Conservation (phyloP, 768 basidiomycete species). For the Psilocybe sp. region DNA sequence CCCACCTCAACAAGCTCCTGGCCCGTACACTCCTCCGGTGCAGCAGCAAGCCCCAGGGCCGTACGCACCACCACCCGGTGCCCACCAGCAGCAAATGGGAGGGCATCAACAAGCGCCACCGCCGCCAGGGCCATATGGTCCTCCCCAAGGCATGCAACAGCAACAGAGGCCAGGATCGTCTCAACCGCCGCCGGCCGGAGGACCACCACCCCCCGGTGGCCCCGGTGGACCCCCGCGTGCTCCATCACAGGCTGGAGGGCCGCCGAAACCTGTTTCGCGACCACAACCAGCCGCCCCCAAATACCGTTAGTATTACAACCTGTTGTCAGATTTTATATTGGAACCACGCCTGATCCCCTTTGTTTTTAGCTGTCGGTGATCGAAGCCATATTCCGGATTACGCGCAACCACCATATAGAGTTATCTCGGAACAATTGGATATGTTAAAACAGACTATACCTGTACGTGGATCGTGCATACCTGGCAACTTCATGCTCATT, state of each 20-base stretch:
- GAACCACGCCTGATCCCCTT: background rate
- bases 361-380: constrained; percentile 75
- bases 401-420: constrained; percentile 60
- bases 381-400: constrained; percentile 85
- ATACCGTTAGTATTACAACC: constrained; percentile 38
- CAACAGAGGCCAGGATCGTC: constrained; percentile 22
- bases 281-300: constrained; percentile 31
- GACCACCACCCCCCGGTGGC: constrained; percentile 30
- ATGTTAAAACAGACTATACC: constrained; percentile 73
- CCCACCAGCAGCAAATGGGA: constrained; percentile 24
- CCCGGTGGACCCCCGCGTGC: constrained; percentile 16
- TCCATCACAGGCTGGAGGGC: constrained; percentile 14
- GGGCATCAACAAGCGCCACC: constrained; percentile 23
- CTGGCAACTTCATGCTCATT: background rate
- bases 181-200: constrained; percentile 20
- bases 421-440: constrained; percentile 61
- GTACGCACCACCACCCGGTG: constrained; percentile 20
- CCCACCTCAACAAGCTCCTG: constrained; percentile 26
- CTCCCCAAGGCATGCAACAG: constrained; percentile 34
- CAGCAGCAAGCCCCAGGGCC: constrained; percentile 23
- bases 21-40: constrained; percentile 37
- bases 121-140: constrained; percentile 37
- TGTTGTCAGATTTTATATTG: background rate
- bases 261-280: constrained; percentile 18
- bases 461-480: constrained; percentile 41